Conservation (phyloP, 345 rosid genomes). For the Citrus inodora region DNA sequence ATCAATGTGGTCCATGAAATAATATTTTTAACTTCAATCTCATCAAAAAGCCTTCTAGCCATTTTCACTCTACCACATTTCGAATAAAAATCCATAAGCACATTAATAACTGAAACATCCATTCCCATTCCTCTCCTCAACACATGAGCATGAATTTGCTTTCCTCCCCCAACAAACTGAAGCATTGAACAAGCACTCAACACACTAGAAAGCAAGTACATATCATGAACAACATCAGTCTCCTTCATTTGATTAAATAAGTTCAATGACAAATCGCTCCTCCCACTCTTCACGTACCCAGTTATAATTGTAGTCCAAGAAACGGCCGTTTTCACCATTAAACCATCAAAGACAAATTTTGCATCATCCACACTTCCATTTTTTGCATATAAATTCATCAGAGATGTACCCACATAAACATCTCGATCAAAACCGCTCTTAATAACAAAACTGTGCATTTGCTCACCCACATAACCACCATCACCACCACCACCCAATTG, state of each 20-base stretch:
- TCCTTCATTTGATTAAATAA: conserved; percentile 44
- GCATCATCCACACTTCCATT: conserved; percentile 48
- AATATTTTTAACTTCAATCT: conserved; percentile 44
- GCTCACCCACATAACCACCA: conserved; percentile 31
- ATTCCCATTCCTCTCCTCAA: conserved; percentile 50
- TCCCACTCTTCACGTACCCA: conserved; percentile 57
- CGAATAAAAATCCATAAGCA: conserved; percentile 56
- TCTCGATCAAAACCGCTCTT: conserved; percentile 59
- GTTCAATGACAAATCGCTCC: conserved; percentile 44
- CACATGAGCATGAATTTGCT: conserved; percentile 67
- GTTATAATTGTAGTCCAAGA: conserved; percentile 70
- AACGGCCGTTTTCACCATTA: conserved; percentile 47
- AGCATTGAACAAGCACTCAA: conserved; percentile 57
- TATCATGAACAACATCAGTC: conserved; percentile 38
- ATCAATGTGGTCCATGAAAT: conserved; percentile 75
- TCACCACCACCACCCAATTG: conserved; percentile 27
- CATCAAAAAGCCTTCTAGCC: conserved; percentile 49
- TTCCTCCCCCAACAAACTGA: conserved; percentile 51
- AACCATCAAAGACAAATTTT: conserved; percentile 54
- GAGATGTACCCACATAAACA: conserved; percentile 63
- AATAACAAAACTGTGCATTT: conserved; percentile 46
- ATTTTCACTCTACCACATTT: conserved; percentile 50
- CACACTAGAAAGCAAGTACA: conserved; percentile 56
- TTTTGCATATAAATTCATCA: conserved; percentile 56
- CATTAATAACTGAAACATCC: conserved; percentile 64